phyloP scores from a whole-genome alignment of 2,329 filamentous ascomycete genomes.

The Fusarium sambucinum region DNA sequence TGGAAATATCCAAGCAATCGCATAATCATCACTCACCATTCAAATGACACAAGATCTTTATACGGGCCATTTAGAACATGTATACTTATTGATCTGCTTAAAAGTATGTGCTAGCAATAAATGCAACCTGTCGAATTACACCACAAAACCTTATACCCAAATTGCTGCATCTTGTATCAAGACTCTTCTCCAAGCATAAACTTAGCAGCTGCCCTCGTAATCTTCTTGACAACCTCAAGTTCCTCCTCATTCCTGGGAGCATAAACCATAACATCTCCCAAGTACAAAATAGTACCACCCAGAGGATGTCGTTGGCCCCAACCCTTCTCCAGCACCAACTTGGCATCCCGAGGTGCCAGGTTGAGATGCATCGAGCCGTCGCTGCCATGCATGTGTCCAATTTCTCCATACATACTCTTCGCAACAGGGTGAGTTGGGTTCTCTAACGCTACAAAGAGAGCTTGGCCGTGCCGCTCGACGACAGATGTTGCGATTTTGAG shows the following conservation, averaged over 20 bases:
- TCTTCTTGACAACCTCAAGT: slow-evolving; percentile 11
- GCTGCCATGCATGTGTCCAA: slow-evolving; percentile 34
- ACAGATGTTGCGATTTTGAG: slow-evolving; percentile 32
- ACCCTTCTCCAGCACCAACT: slow-evolving; percentile 26
- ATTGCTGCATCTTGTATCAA: background rate
- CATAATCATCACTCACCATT: background rate
- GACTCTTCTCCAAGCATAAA: slow-evolving; percentile 30
- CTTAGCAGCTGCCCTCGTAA: slow-evolving; percentile 18
- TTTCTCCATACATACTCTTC: slow-evolving; percentile 14
- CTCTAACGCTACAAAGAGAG: slow-evolving; percentile 22
- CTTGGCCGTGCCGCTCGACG: slow-evolving; percentile 28
- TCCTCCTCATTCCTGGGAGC: slow-evolving; percentile 30
- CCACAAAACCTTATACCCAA: background rate
- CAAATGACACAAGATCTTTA: background rate
- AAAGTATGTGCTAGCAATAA: background rate
- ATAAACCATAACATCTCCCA: slow-evolving; percentile 35
- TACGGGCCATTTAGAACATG: background rate
- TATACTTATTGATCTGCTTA: background rate
- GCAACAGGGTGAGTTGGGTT: slow-evolving; percentile 3
- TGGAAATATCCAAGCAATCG: background rate
- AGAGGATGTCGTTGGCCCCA: slow-evolving; percentile 37
- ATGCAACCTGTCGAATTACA: background rate
- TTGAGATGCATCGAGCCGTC: slow-evolving; percentile 37
- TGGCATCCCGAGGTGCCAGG: slow-evolving; percentile 31
- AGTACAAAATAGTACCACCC: slow-evolving; percentile 25